A percentile compares a stretch with the other conserved stretches of the same genome.
Conservation (phyloP, 139 green algal genomes). For the Haematococcus lacustris region DNA sequence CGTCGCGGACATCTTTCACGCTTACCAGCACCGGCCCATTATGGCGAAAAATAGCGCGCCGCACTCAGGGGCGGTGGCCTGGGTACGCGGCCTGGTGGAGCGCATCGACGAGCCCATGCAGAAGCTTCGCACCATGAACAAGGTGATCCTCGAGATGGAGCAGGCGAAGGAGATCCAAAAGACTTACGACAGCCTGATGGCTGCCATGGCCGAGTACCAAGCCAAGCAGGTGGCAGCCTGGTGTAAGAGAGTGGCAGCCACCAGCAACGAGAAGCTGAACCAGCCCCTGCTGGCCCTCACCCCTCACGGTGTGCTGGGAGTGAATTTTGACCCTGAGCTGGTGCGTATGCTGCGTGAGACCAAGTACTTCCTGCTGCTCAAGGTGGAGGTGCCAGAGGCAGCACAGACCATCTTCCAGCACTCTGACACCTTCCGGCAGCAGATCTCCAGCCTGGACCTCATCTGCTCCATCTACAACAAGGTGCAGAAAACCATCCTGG, state of each 20-base stretch:
- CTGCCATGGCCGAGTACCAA: slow-evolving; percentile 59
- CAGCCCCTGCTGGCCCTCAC: slow-evolving; percentile 58
- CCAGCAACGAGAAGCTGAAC: slow-evolving; percentile 74
- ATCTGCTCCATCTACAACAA: slow-evolving; percentile 75
- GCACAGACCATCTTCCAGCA: slow-evolving; percentile 47
- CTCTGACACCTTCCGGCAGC: slow-evolving; percentile 62
- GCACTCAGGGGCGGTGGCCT: slow-evolving; percentile 67
- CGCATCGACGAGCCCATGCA: slow-evolving; percentile 75
- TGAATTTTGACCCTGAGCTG: slow-evolving; percentile 89
- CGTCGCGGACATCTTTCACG: slow-evolving; percentile 60
- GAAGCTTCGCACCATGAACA: slow-evolving; percentile 55
- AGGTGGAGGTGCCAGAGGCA: slow-evolving; percentile 31
- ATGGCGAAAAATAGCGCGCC: slow-evolving; percentile 44
- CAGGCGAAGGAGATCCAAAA: slow-evolving; percentile 49
- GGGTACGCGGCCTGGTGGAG: slow-evolving; percentile 70
- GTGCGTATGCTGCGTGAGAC: slow-evolving; percentile 79
- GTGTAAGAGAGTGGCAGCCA: slow-evolving; percentile 50
- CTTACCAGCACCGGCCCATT: slow-evolving; percentile 31
- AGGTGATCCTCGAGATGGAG: slow-evolving; percentile 53
- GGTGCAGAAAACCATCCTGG: slow-evolving; percentile 65
- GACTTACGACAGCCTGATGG: slow-evolving; percentile 51
- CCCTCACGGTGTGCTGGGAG: slow-evolving; percentile 29
- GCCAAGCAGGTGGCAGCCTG: slow-evolving; percentile 48
- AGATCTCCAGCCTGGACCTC: slow-evolving; percentile 76
- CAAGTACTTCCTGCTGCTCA: slow-evolving; percentile 81